A percentile compares a stretch with the other conserved stretches of the same genome.
phyloP scores from a whole-genome alignment of 345 rosid species.

The Lumnitzera racemosa region DNA sequence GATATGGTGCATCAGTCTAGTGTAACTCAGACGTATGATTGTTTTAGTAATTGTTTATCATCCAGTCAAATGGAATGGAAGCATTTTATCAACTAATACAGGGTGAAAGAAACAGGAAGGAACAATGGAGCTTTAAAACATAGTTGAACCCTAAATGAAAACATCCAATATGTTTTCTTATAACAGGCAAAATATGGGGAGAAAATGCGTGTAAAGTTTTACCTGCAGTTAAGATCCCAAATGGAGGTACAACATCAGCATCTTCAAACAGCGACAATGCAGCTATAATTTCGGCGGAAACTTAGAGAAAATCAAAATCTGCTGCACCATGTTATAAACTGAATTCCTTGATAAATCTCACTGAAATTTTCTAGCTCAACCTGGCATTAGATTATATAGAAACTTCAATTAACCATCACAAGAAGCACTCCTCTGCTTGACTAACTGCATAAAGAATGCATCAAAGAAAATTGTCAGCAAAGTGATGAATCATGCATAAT shows the following conservation, averaged over 20 bases:
- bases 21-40: too few species aligned
- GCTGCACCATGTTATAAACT: neutral
- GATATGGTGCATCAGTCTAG: too few species aligned
- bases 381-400: neutral
- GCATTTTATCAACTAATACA: too few species aligned
- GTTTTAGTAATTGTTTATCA: too few species aligned
- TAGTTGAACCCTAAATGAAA: neutral
- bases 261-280: neutral
- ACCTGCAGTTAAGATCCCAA: constrained; percentile 2
- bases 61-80: too few species aligned
- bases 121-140: too few species aligned
- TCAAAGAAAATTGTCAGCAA: constrained; percentile 1
- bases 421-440: constrained; percentile 7
- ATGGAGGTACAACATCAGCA: neutral
- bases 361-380: neutral
- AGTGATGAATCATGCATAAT: neutral
- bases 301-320: neutral
- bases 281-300: neutral
- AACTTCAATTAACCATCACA: neutral
- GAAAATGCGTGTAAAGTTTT: neutral
- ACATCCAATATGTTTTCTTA: too few species aligned
- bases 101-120: too few species aligned
- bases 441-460: neutral
- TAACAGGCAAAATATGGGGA: too few species aligned
- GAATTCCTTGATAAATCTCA: neutral